Conservation (phyloP, 768 basidiomycete genomes). For the Leccinum rimulosum region DNA sequence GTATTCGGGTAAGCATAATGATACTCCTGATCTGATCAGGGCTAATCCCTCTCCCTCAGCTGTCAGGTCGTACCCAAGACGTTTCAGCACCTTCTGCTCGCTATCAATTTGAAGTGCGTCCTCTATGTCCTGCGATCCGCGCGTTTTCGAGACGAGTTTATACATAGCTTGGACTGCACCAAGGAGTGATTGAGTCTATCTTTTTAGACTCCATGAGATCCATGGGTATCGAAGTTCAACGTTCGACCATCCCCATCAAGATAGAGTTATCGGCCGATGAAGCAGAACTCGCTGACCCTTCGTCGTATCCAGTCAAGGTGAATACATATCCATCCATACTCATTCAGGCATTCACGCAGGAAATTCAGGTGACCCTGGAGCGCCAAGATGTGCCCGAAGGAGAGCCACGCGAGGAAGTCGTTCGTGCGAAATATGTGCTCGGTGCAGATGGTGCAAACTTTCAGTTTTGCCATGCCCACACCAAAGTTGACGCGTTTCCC, state of each 20-base stretch:
- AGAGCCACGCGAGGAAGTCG: slow-evolving; percentile 46
- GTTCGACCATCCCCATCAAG: slow-evolving; percentile 28
- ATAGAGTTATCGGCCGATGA: slow-evolving; percentile 30
- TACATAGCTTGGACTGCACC: slow-evolving; percentile 31
- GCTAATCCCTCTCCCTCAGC: slow-evolving; percentile 34
- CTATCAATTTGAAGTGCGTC: slow-evolving; percentile 64
- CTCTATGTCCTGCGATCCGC: not conserved
- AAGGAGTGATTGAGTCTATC: slow-evolving; percentile 35
- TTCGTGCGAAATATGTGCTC: slow-evolving; percentile 71
- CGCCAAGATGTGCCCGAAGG: slow-evolving; percentile 28
- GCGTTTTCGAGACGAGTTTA: not conserved
- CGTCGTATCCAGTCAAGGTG: not conserved
- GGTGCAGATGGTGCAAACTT: slow-evolving; percentile 62
- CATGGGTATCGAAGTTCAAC: slow-evolving; percentile 32
- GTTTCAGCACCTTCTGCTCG: slow-evolving; percentile 59
- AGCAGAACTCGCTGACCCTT: slow-evolving; percentile 19
- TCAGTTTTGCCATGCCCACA: not conserved
- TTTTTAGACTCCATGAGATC: slow-evolving; percentile 34
- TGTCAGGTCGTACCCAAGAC: slow-evolving; percentile 60
- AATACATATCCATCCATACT: slow-evolving; percentile 10
- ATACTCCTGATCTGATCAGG: not conserved
- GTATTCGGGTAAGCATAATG: slow-evolving; percentile 48
- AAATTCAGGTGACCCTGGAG: slow-evolving; percentile 21
- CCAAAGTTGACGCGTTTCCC: slow-evolving; percentile 1
- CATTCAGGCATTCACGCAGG: slow-evolving; percentile 16